These are phyloP conservation scores for Yamadazyma conglobata DNA, from an alignment of 1,139 yeast species.

Conservation along the genomic window DNA sequence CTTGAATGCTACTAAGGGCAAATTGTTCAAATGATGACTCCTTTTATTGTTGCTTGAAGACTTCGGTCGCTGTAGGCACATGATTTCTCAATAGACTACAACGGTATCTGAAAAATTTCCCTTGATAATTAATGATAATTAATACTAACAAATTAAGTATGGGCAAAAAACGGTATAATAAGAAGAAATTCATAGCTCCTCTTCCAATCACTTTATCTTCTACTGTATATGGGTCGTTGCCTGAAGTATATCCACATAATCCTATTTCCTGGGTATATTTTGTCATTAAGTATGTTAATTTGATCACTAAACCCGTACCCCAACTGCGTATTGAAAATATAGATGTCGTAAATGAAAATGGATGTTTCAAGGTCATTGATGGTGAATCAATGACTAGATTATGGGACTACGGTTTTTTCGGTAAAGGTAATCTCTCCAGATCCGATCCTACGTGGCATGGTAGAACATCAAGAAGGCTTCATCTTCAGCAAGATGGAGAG, in stretches of 20 bases:
- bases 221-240: constrained; percentile 35
- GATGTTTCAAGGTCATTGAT: constrained; percentile 44
- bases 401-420: constrained; percentile 91
- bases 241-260: constrained; percentile 50
- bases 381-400: constrained; percentile 50
- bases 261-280: constrained; percentile 59
- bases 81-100: constrained; percentile 94
- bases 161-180: constrained; percentile 17
- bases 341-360: constrained; percentile 26
- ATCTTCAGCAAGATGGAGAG: constrained; percentile 37
- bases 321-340: constrained; percentile 19
- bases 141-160: constrained; percentile 5
- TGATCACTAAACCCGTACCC: constrained; percentile 26
- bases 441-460: constrained; percentile 89
- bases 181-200: constrained; percentile 33
- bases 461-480: constrained; percentile 51
- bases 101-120: constrained; percentile 86
- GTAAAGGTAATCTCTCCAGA: constrained; percentile 85
- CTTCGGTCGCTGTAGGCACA: constrained; percentile 56
- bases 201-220: constrained; percentile 48
- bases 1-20: neutral
- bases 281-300: constrained; percentile 29
- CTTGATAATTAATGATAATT: constrained; percentile 11
- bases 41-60: constrained; percentile 10
- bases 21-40: constrained; percentile 6